Percentiles rank a stretch among this genome's conserved stretches.
Evolutionary conservation across 805 yeast genomes (phyloP).

Genomic region (Pichia ethanolica): DNA sequence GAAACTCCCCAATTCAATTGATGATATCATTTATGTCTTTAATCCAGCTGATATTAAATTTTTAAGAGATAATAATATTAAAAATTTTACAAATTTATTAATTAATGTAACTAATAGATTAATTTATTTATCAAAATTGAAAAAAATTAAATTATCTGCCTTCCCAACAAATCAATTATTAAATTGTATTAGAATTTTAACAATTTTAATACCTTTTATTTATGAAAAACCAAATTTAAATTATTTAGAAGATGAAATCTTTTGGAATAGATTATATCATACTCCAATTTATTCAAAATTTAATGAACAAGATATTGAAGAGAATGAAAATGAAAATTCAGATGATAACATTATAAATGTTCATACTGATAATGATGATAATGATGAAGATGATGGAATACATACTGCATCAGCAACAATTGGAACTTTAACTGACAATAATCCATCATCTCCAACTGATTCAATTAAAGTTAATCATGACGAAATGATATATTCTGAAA

Average conservation of each 20-base stretch:
- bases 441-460: background rate
- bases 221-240: conserved; percentile 38
- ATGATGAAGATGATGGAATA: background rate
- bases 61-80: conserved; percentile 49
- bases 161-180: conserved; percentile 35
- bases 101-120: conserved; percentile 32
- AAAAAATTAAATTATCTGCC: conserved; percentile 19
- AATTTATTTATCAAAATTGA: conserved; percentile 17
- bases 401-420: background rate
- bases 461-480: background rate
- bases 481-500: background rate
- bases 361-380: background rate
- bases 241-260: conserved; percentile 24
- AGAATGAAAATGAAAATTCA: no score
- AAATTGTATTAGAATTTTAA: conserved; percentile 57
- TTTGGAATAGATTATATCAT: conserved; percentile 34
- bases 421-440: background rate
- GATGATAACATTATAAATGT: background rate
- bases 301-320: background rate
- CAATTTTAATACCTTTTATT: conserved; percentile 57
- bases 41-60: conserved; percentile 50
- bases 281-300: background rate
- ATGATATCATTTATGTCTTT: conserved; percentile 52
- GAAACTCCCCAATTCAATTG: conserved; percentile 41
- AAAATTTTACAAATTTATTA: conserved; percentile 51